These are phyloP conservation scores for Starmerella scarabaei DNA, from an alignment of 805 yeast species.

Conservation along the genomic window DNA sequence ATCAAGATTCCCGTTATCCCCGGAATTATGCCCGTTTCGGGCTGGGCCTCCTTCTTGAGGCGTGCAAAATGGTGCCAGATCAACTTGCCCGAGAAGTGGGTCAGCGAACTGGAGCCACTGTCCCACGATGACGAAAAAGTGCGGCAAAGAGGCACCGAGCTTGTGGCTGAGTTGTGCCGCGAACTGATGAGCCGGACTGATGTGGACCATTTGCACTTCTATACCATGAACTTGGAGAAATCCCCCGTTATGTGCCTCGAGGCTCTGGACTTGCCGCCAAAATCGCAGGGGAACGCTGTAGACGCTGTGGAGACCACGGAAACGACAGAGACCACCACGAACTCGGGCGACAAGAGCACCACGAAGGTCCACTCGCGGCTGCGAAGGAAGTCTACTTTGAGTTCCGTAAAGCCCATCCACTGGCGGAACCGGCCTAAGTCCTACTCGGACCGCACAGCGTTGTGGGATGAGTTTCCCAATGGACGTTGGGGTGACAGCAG, in stretches of 20 bases:
- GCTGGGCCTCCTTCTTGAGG: conserved; percentile 82
- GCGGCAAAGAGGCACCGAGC: conserved; percentile 69
- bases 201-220: conserved; percentile 81
- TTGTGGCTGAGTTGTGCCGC: conserved; percentile 73
- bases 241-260: conserved; percentile 82
- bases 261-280: conserved; percentile 43
- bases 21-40: conserved; percentile 97
- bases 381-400: conserved; percentile 9
- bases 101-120: conserved; percentile 58
- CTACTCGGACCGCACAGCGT: conserved; percentile 75
- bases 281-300: neutral
- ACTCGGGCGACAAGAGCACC: neutral
- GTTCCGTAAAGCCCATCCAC: conserved; percentile 72
- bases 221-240: conserved; percentile 94
- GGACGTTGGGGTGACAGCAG: conserved; percentile 98
- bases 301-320: conserved; percentile 14
- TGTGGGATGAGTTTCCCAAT: conserved; percentile 97
- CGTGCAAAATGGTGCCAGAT: conserved; percentile 92
- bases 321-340: conserved; percentile 35
- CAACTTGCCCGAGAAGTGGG: conserved; percentile 59
- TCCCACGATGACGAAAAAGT: conserved; percentile 85
- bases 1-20: conserved; percentile 82
- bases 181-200: conserved; percentile 48
- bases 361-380: conserved; percentile 6
- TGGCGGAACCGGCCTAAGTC: conserved; percentile 92